Evolutionary conservation across 2,329 filamentous ascomycete species (phyloP).

Genomic region (Ploettnerulaceae sp.): DNA sequence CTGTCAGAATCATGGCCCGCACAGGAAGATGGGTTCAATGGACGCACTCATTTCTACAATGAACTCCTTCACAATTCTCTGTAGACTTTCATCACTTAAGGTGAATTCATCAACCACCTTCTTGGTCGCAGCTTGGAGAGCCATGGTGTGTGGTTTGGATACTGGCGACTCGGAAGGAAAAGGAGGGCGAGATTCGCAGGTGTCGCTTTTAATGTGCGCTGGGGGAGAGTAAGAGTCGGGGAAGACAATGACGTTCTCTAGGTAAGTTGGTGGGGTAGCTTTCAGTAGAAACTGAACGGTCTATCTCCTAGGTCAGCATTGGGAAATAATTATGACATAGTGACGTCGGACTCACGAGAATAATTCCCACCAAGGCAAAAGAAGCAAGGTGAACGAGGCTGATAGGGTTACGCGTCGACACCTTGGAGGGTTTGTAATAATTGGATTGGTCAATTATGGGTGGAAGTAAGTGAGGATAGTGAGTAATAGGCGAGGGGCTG

Average conservation of each 20-base stretch:
- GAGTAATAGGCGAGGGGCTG: constrained; percentile 13
- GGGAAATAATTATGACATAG: background rate
- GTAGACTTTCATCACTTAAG: constrained; percentile 72
- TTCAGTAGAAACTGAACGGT: constrained; percentile 48
- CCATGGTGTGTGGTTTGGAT: constrained; percentile 55
- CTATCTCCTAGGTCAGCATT: constrained; percentile 33
- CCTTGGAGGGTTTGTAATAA: constrained; percentile 21
- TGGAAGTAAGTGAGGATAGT: constrained; percentile 10
- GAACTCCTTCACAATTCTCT: constrained; percentile 77
- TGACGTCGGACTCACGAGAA: constrained; percentile 27
- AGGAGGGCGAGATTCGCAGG: constrained; percentile 51
- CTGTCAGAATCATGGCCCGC: constrained; percentile 21
- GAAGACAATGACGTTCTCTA: constrained; percentile 32
- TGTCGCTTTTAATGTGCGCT: constrained; percentile 41
- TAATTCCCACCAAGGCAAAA: constrained; percentile 30
- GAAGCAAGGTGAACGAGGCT: constrained; percentile 33
- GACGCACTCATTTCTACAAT: constrained; percentile 73
- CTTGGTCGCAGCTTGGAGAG: constrained; percentile 65
- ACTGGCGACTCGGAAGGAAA: constrained; percentile 51
- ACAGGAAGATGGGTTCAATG: constrained; percentile 11
- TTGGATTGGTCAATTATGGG: constrained; percentile 18
- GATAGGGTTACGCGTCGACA: constrained; percentile 26
- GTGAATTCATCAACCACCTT: constrained; percentile 82
- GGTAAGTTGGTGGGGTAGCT: constrained; percentile 32
- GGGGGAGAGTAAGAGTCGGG: constrained; percentile 39